Percentiles rank a stretch among this genome's conserved stretches.
Conservation (phyloP, 306 rosid species). For the Fagus crenata region DNA sequence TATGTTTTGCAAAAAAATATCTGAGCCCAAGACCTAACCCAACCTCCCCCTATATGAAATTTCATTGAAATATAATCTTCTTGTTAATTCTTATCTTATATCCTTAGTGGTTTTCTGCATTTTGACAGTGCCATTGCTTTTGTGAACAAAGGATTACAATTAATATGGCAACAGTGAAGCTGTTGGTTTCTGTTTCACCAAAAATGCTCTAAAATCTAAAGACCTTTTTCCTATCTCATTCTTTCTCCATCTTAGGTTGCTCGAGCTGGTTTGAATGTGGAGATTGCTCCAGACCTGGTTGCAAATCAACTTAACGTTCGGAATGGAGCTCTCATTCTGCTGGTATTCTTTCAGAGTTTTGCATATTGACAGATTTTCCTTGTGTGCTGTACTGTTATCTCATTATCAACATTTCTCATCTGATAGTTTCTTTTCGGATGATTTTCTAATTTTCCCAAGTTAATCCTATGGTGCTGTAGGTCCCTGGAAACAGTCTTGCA, state of each 20-base stretch:
- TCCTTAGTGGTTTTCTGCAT: slow-evolving; percentile 19
- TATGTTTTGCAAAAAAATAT: background rate
- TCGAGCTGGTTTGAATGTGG: slow-evolving; percentile 83
- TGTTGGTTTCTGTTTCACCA: background rate
- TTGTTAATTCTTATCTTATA: background rate
- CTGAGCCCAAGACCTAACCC: background rate
- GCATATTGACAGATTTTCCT: slow-evolving; percentile 4
- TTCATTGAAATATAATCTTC: background rate
- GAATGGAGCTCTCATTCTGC: slow-evolving; percentile 84
- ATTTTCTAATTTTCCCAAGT: slow-evolving; percentile 4
- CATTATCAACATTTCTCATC: slow-evolving; percentile 6
- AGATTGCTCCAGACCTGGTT: slow-evolving; percentile 77
- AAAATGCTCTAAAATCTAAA: slow-evolving; percentile 9
- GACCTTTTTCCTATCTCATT: background rate
- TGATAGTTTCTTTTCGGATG: slow-evolving; percentile 10
- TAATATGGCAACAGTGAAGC: background rate
- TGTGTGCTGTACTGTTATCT: background rate
- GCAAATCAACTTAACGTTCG: slow-evolving; percentile 90
- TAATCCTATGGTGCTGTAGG: slow-evolving; percentile 41
- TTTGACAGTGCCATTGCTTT: background rate
- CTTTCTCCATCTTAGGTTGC: slow-evolving; percentile 54
- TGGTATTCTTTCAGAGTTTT: slow-evolving; percentile 42
- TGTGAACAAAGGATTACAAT: background rate
- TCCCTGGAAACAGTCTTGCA: slow-evolving; percentile 80
- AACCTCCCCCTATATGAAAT: slow-evolving; percentile 13